Percentiles rank a stretch among this genome's conserved stretches.
phyloP scores from a whole-genome alignment of 371 early-diverging fungal genomes.

The Sporodiniella umbellata region DNA sequence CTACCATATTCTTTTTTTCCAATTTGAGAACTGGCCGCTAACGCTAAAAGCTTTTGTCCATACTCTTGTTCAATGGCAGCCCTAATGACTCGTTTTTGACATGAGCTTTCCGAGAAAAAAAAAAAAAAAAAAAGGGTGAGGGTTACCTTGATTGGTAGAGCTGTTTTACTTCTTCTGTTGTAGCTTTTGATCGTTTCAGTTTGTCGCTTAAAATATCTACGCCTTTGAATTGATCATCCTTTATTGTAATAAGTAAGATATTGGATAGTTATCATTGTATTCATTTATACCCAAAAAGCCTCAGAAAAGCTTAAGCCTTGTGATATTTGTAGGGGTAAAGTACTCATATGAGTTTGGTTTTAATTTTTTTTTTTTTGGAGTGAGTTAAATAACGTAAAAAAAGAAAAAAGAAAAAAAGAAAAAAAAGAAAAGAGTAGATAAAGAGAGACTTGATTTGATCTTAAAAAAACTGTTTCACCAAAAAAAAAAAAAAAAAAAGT shows the following conservation, averaged over 20 bases:
- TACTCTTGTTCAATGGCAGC: slow-evolving; percentile 39
- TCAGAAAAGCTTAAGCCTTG: slow-evolving; percentile 17
- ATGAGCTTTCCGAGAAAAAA: not conserved
- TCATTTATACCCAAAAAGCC: slow-evolving; percentile 23
- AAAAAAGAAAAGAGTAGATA: slow-evolving; percentile 2
- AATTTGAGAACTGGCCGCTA: slow-evolving; percentile 25
- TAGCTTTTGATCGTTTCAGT: slow-evolving; percentile 25
- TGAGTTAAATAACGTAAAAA: not conserved
- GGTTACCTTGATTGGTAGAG: slow-evolving; percentile 21
- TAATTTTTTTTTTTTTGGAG: too few relatives aligned
- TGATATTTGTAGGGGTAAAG: slow-evolving; percentile 5
- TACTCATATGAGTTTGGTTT: too few relatives aligned
- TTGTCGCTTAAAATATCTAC: slow-evolving; percentile 16
- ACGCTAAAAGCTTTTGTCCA: slow-evolving; percentile 29
- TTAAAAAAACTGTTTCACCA: too few relatives aligned
- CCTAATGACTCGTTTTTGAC: slow-evolving; percentile 10
- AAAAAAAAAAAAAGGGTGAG: too few relatives aligned
- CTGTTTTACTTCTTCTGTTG: slow-evolving; percentile 26
- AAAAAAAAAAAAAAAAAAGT: too few relatives aligned
- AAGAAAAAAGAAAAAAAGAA: slow-evolving; percentile 3
- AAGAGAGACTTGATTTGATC: not conserved
- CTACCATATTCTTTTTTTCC: slow-evolving; percentile 38
- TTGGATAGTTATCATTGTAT: not conserved
- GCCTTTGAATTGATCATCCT: slow-evolving; percentile 28
- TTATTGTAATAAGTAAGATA: not conserved